Percentiles rank a stretch among this genome's conserved stretches.
These are phyloP conservation scores for Pyrenophora teres DNA, from an alignment of 2,329 filamentous ascomycete genomes.

Conservation along the genomic window DNA sequence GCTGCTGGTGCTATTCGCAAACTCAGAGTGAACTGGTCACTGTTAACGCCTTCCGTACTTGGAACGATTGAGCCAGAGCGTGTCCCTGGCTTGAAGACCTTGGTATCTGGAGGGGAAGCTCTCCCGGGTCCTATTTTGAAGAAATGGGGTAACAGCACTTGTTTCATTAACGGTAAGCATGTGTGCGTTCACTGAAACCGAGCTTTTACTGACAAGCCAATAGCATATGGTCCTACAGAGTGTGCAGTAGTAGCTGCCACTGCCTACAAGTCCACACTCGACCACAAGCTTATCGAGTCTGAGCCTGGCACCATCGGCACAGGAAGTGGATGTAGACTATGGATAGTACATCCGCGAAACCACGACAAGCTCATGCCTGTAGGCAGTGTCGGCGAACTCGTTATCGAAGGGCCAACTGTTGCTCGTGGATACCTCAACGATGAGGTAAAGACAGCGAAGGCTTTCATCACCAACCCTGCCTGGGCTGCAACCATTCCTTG, in stretches of 20 bases:
- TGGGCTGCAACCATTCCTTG: conserved; percentile 21
- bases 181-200: conserved; percentile 5
- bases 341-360: conserved; percentile 50
- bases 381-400: conserved; percentile 38
- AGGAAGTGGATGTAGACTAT: conserved; percentile 39
- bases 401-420: conserved; percentile 56
- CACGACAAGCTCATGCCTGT: conserved; percentile 43
- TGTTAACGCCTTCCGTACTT: conserved; percentile 41
- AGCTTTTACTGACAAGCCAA: not conserved
- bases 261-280: conserved; percentile 29
- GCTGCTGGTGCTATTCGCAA: conserved; percentile 50
- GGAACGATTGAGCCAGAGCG: conserved; percentile 50
- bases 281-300: conserved; percentile 32
- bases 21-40: conserved; percentile 34
- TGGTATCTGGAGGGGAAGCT: conserved; percentile 53
- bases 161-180: conserved; percentile 53
- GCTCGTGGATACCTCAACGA: conserved; percentile 36
- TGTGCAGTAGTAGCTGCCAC: conserved; percentile 35
- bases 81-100: conserved; percentile 49
- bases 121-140: conserved; percentile 49
- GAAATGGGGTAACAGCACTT: conserved; percentile 50
- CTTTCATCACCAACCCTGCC: conserved; percentile 37
- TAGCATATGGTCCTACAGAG: conserved; percentile 43
- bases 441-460: conserved; percentile 31
- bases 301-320: conserved; percentile 39